phyloP scores from a whole-genome alignment of 306 rosid species.

The Oemleria cerasiformis region DNA sequence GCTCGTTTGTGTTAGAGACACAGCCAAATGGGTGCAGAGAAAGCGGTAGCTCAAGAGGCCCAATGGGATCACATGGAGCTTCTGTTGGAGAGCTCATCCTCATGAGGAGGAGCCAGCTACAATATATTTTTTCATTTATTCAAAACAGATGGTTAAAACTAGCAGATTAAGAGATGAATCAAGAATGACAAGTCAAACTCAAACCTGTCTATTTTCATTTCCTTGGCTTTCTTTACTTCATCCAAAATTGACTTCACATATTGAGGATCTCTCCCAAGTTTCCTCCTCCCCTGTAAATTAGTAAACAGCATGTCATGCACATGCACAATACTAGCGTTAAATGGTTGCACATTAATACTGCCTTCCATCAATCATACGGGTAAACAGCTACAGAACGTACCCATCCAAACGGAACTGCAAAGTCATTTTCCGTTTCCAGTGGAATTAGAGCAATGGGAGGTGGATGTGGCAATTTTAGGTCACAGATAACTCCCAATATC shows the following conservation, averaged over 20 bases:
- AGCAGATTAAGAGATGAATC: constrained; percentile 8
- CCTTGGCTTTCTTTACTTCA: constrained; percentile 39
- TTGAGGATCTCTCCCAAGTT: constrained; percentile 68
- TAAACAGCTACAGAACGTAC: not conserved
- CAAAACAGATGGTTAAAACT: not conserved
- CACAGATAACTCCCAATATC: not conserved
- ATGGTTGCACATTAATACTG: not conserved
- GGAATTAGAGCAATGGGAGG: not conserved
- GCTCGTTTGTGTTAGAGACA: constrained; percentile 58
- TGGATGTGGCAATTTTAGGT: not conserved
- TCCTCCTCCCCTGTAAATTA: constrained; percentile 73
- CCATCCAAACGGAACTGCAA: not conserved
- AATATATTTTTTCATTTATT: constrained; percentile 23
- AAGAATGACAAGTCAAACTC: not conserved
- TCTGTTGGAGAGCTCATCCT: constrained; percentile 82
- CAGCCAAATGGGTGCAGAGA: constrained; percentile 83
- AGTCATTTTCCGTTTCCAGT: not conserved
- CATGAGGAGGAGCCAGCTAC: constrained; percentile 87
- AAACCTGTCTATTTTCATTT: not conserved
- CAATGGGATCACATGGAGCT: constrained; percentile 75
- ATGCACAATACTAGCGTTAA: not conserved
- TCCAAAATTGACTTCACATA: constrained; percentile 61
- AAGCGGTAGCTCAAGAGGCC: constrained; percentile 90
- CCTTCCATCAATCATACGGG: too few species aligned
- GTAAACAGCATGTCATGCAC: constrained; percentile 8